A percentile compares a stretch with the other conserved stretches of the same genome.
Evolutionary conservation across 495 filamentous ascomycete genomes (phyloP).

Genomic region (Daldinia vernicosa): DNA sequence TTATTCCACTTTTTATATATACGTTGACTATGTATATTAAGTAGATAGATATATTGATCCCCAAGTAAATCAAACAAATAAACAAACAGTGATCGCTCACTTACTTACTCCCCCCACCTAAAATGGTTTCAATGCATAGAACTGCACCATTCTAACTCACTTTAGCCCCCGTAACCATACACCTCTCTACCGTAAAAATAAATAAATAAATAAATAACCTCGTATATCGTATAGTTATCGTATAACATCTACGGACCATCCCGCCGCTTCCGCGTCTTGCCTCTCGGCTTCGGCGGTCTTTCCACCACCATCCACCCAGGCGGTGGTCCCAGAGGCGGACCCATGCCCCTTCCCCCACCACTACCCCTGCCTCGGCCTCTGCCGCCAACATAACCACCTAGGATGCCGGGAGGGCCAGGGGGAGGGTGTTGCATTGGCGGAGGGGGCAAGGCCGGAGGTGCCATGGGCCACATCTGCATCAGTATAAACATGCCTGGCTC

Average conservation of each 20-base stretch:
- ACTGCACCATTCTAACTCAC: not conserved
- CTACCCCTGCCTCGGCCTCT: not conserved
- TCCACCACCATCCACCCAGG: not conserved
- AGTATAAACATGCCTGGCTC: constrained; percentile 74
- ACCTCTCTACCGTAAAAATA: not conserved
- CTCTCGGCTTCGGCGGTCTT: not conserved
- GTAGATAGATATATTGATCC: not conserved
- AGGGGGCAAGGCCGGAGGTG: constrained; percentile 15
- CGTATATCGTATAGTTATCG: not conserved
- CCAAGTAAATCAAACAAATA: not conserved
- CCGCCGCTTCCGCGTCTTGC: not conserved
- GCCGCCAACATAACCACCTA: not conserved
- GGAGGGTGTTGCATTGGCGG: not conserved
- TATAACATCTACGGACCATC: not conserved
- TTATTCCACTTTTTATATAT: not conserved
- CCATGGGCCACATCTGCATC: constrained; percentile 90
- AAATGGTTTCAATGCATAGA: not conserved
- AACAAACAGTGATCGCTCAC: not conserved
- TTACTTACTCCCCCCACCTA: no score
- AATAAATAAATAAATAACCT: no score
- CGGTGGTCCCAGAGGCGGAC: not conserved
- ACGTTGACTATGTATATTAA: not conserved
- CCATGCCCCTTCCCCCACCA: not conserved
- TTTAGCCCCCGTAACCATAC: not conserved
- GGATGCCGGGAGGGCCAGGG: not conserved